Conservation (phyloP, 257 asterid genomes). For the Cynanchum wilfordii region DNA sequence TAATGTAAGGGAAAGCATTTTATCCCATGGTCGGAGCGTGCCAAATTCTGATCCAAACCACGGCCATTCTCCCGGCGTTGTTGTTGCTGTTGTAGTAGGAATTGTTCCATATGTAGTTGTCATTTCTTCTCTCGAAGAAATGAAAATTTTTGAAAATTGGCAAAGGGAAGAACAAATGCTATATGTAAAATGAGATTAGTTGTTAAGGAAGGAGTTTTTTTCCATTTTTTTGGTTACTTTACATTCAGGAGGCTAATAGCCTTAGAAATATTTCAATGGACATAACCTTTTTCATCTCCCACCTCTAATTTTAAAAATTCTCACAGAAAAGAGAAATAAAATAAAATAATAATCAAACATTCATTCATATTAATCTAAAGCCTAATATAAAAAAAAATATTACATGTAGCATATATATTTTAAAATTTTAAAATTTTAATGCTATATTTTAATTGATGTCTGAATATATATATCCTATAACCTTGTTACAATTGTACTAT, state of each 20-base stretch:
- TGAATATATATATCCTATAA: too few species aligned
- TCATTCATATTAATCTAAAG: too few species aligned
- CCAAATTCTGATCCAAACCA: slow-evolving; percentile 24
- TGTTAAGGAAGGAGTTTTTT: background rate
- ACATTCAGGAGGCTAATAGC: background rate
- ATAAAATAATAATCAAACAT: too few species aligned
- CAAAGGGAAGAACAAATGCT: background rate
- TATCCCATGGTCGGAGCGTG: slow-evolving; percentile 39
- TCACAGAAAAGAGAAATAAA: background rate
- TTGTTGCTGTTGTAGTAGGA: slow-evolving; percentile 16
- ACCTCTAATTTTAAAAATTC: background rate
- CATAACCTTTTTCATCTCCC: background rate
- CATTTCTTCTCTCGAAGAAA: slow-evolving; percentile 13
- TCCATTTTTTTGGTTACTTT: too few species aligned
- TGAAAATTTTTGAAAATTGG: background rate
- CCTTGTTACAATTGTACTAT: too few species aligned
- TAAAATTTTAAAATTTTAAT: too few species aligned
- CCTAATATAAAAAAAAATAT: too few species aligned
- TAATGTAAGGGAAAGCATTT: slow-evolving; percentile 26
- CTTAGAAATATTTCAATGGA: background rate
- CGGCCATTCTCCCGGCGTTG: slow-evolving; percentile 12
- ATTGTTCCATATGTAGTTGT: slow-evolving; percentile 30
- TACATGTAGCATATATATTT: too few species aligned
- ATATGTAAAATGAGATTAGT: background rate
- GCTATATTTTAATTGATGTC: too few species aligned